These are phyloP conservation scores for Globisporangium iwayamae DNA, from an alignment of 352 stramenopile species.

Conservation along the genomic window DNA sequence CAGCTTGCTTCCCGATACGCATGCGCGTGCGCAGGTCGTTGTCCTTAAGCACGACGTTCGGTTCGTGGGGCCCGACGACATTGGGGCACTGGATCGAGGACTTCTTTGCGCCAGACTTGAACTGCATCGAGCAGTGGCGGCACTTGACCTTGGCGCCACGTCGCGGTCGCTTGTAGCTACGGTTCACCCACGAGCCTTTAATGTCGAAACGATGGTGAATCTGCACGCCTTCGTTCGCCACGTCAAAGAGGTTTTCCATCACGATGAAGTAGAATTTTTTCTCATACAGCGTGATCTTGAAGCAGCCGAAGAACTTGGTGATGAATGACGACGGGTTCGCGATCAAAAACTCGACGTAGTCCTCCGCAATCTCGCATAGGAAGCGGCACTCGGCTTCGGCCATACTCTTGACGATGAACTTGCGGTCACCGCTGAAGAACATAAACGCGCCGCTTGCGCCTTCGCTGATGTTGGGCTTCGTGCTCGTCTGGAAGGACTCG, in stretches of 20 bases:
- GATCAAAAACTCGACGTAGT: conserved; percentile 86
- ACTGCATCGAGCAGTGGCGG: conserved; percentile 84
- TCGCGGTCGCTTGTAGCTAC: conserved; percentile 74
- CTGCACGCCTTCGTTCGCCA: conserved; percentile 50
- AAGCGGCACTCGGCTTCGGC: conserved; percentile 76
- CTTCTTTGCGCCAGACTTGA: conserved; percentile 74
- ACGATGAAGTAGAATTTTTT: conserved; percentile 91
- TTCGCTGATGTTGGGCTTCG: conserved; percentile 87
- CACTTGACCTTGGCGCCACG: conserved; percentile 79
- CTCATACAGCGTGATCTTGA: conserved; percentile 88
- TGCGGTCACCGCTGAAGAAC: conserved; percentile 89
- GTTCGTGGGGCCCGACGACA: conserved; percentile 73
- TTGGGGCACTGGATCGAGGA: conserved; percentile 69
- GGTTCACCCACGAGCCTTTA: conserved; percentile 91
- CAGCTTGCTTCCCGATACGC: conserved; percentile 58
- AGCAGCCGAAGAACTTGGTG: conserved; percentile 89
- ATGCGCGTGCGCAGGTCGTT: conserved; percentile 82
- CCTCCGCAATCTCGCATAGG: conserved; percentile 77
- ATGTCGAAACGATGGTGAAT: conserved; percentile 90
- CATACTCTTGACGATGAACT: conserved; percentile 91
- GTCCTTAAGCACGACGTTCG: conserved; percentile 87
- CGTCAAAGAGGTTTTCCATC: conserved; percentile 91
- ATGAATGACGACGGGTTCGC: conserved; percentile 70
- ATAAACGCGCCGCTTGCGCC: conserved; percentile 90
- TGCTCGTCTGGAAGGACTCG: conserved; percentile 75